phyloP scores from a whole-genome alignment of 371 early-diverging fungal genomes.

The Rhizopus microsporus region DNA sequence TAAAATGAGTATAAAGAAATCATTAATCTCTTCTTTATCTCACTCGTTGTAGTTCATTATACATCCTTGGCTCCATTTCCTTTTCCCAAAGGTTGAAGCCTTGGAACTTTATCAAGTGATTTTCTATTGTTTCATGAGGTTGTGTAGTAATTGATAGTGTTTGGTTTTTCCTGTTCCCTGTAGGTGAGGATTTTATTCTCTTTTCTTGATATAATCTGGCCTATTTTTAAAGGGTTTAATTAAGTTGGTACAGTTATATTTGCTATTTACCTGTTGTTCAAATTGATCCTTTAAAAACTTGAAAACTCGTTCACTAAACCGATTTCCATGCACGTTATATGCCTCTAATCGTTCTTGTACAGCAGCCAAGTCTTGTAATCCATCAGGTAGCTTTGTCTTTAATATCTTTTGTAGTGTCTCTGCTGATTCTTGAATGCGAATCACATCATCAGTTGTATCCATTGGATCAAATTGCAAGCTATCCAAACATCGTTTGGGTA shows the following conservation, averaged over 20 bases:
- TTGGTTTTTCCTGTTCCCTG: conserved; percentile 33
- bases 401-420: conserved; percentile 77
- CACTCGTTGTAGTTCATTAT: conserved; percentile 85
- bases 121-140: conserved; percentile 75
- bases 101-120: conserved; percentile 77
- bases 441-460: conserved; percentile 76
- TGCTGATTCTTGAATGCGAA: conserved; percentile 78
- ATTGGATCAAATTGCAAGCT: conserved; percentile 82
- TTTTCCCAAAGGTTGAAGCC: conserved; percentile 90
- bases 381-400: conserved; percentile 72
- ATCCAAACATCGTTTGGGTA: conserved; percentile 42
- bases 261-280: conserved; percentile 54
- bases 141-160: conserved; percentile 42
- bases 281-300: conserved; percentile 76
- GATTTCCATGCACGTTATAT: conserved; percentile 74
- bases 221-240: conserved; percentile 23
- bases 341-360: conserved; percentile 79
- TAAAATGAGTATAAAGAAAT: neutral
- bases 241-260: neutral
- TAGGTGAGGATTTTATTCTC: conserved; percentile 47
- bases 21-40: neutral
- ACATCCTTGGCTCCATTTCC: conserved; percentile 85
- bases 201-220: conserved; percentile 59
- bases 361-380: conserved; percentile 72
- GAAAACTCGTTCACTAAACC: conserved; percentile 76